phyloP scores from a whole-genome alignment of 2,329 filamentous ascomycete species.

The Reticulascus tulasneorum region DNA sequence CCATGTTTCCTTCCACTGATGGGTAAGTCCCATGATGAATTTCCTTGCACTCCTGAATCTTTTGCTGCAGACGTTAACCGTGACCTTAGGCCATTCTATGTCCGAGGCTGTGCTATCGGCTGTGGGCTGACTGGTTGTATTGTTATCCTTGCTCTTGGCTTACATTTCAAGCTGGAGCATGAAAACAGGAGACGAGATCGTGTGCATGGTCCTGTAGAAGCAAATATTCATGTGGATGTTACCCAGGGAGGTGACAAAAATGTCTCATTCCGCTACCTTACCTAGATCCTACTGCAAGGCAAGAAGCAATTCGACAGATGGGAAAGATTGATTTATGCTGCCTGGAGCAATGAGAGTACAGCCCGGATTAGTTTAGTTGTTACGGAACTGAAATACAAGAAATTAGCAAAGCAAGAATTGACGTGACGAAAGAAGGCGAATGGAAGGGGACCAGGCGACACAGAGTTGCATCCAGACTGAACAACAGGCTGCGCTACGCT shows the following conservation, averaged over 20 bases:
- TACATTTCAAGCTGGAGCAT: slow-evolving; percentile 11
- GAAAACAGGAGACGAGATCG: slow-evolving; percentile 14
- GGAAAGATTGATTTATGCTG: no score
- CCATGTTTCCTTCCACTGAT: slow-evolving; percentile 18
- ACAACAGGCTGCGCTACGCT: no score
- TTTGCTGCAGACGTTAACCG: background rate
- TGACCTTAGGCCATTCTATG: slow-evolving; percentile 12
- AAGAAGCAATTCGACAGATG: no score
- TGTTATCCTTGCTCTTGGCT: slow-evolving; percentile 9
- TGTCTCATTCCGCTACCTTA: slow-evolving; percentile 15
- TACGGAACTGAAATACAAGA: no score
- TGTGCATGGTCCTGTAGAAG: slow-evolving; percentile 8
- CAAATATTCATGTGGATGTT: slow-evolving; percentile 11
- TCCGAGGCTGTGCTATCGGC: slow-evolving; percentile 15
- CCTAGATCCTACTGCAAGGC: slow-evolving; percentile 1
- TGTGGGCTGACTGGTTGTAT: slow-evolving; percentile 15
- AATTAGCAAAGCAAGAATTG: no score
- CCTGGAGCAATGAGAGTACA: no score
- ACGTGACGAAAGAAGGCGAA: no score
- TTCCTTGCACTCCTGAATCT: background rate
- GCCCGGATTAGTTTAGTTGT: no score
- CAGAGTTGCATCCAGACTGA: no score
- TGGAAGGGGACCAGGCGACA: no score
- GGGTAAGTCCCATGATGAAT: no score
- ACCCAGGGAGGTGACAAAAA: slow-evolving; percentile 15